phyloP scores from a whole-genome alignment of 2,329 filamentous ascomycete genomes.

The Neoarthrinium moseri region DNA sequence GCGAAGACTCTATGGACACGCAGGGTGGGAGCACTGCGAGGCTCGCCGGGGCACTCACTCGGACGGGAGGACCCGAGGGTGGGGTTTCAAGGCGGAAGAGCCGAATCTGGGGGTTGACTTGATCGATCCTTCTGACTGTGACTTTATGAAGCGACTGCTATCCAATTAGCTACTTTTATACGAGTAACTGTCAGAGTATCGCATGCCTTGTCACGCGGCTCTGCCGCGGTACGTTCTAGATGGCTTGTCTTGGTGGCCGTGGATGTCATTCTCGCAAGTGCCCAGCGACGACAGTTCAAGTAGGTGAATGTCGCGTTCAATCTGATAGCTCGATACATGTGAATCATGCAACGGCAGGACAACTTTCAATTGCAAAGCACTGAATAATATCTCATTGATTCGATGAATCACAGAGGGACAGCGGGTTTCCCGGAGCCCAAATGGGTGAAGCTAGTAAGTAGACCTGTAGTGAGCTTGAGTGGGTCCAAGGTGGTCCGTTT shows the following conservation, averaged over 20 bases:
- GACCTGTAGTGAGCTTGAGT: too few species aligned
- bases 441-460: too few species aligned
- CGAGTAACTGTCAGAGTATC: not conserved
- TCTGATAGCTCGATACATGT: too few species aligned
- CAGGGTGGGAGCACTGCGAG: too few species aligned
- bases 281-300: not conserved
- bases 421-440: too few species aligned
- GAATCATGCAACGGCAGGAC: not conserved
- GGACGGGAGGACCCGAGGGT: conserved; percentile 39
- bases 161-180: not conserved
- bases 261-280: conserved; percentile 18
- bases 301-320: too few species aligned
- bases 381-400: not conserved
- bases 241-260: conserved; percentile 44
- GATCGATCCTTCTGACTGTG: conserved; percentile 56
- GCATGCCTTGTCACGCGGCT: conserved; percentile 64
- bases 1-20: too few species aligned
- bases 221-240: conserved; percentile 69
- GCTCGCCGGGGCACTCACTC: conserved; percentile 35
- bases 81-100: conserved; percentile 65
- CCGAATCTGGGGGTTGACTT: conserved; percentile 66
- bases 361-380: not conserved
- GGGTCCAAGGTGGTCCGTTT: too few species aligned
- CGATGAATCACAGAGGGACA: too few species aligned
- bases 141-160: conserved; percentile 57